phyloP scores from a whole-genome alignment of 495 filamentous ascomycete genomes.

The Penicilliopsis zonata region DNA sequence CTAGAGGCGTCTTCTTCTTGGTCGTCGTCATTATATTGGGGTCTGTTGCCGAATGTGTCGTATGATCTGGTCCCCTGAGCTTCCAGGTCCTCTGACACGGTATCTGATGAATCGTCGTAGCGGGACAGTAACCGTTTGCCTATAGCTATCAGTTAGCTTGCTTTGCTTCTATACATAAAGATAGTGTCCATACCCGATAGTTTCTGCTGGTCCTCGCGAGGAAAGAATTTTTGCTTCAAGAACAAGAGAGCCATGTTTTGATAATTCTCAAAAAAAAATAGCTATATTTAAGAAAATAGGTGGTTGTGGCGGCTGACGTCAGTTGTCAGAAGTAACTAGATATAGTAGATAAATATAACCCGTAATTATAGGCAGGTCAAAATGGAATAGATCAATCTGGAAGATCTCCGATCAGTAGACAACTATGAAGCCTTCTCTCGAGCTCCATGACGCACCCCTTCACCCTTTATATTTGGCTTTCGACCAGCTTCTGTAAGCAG shows the following conservation, averaged over 20 bases:
- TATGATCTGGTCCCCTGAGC: conserved; percentile 25
- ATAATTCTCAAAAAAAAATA: background rate
- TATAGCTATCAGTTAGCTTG: conserved; percentile 5
- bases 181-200: conserved; percentile 10
- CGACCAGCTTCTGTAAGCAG: too few species aligned
- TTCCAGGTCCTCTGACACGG: conserved; percentile 24
- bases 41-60: conserved; percentile 21
- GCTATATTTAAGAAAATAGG: background rate
- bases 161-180: background rate
- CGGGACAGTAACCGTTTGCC: conserved; percentile 26
- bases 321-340: too few species aligned
- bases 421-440: too few species aligned
- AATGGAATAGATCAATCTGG: too few species aligned
- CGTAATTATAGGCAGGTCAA: too few species aligned
- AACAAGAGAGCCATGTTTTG: conserved; percentile 29
- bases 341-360: too few species aligned
- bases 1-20: conserved; percentile 6
- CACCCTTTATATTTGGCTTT: too few species aligned
- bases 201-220: conserved; percentile 9
- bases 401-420: too few species aligned
- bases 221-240: conserved; percentile 31
- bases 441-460: too few species aligned
- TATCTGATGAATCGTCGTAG: conserved; percentile 19
- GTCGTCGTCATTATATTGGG: conserved; percentile 10
- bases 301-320: too few species aligned